Evolutionary conservation across 164 flowering plant genomes (phyloP), one percentile per base, ranked within the genome.

Genomic region (Vitis riparia): DNA sequence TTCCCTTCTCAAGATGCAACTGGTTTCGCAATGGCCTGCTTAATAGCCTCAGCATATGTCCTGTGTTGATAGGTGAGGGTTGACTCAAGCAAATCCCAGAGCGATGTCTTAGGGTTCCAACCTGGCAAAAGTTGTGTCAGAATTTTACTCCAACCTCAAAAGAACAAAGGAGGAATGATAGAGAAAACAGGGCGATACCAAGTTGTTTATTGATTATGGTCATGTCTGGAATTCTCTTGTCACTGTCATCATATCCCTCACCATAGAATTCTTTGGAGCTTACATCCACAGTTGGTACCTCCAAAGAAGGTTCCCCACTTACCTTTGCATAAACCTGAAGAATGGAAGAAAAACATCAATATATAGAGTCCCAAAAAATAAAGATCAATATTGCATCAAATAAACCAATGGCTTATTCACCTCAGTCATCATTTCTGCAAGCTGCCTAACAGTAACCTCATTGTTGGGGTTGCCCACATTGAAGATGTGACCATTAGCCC

Each of bases 241-340:
- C 99, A 80, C 97, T 95, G 72, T 93, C 99, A 82, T 95, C 99
- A 51, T 95, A 95, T 49, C 98, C 99, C 78, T 84, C 99, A 23
- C 98, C 99, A 68, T 95, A 95, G 55, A 95, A 95, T 79, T 91
- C 99, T 71, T 93, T 86, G 53, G 99, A 95, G 82, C 93, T 90
- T 12, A 95, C 86, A 79, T 95, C 98, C 51, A 93, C 50, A 2
- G 99, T 95, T 8, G 99, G 98, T 3, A 51, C 55, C 55, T 91
- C 93, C 29, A 90, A 14, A 67, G 87, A 3, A 37, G 94, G 68
- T 77, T 88, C 95, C 64, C 95, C 97, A 60, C 92, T 89, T 15
- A 95, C 99, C 80, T 90, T 93, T 1, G 91, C 55, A 63, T 90
- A 95, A 44, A 95, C 90, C 99, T 95, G 79, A 49, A 60, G 13